Base-by-base conservation (phyloP, 2,329 filamentous ascomycete species). In the Corinectria fuckeliana region DNA sequence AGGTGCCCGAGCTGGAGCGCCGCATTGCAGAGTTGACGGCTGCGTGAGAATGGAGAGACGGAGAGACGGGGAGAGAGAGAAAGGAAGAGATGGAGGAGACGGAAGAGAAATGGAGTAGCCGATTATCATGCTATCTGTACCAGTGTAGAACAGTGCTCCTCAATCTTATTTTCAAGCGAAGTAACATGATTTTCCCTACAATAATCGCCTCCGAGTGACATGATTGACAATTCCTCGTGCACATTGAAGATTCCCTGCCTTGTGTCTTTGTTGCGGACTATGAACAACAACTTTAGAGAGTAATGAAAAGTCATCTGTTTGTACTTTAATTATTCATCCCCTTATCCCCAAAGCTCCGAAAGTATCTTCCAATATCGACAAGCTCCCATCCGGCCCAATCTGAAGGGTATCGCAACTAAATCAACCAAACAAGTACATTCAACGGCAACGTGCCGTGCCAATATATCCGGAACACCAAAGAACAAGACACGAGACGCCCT, bases 1-100 rank as follows among this genome's bases (percentile, higher is more conserved):
- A 92, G 63, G 91, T 98, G 8, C 92, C 92, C 1, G 94, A 97
- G 71, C 85, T 97, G 65, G 90, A 97, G 82, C 88, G 89, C 74
- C 84, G 95, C 55, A 88, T 98, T 72, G 87, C 83, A 14, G 94
- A 98, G 78, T 78, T 98, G 75, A 91, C 83, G 55, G 69, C 74
- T 38, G 58, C 69, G 38, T 69, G 50, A 50, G 13, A 25, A 18
- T 36, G n/a, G 50, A 30, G n/a, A 39, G 44, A 23, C 21, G 8
- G 32, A 42, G n/a, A n/a, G n/a, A n/a, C n/a, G n/a, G n/a, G n/a
- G n/a, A n/a, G n/a, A n/a, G n/a, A n/a, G n/a, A n/a, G n/a, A 56
- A 52, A 23, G 20, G 18, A 30, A 4, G 14, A 16, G n/a, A 32
- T 18, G 30, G 23, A 52, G 50, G 42, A 18, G 25, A n/a, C 28